A percentile compares a stretch with the other conserved stretches of the same genome.
Conservation (phyloP, 139 green algal genomes). For the Deuterostichococcus epilithicus region DNA sequence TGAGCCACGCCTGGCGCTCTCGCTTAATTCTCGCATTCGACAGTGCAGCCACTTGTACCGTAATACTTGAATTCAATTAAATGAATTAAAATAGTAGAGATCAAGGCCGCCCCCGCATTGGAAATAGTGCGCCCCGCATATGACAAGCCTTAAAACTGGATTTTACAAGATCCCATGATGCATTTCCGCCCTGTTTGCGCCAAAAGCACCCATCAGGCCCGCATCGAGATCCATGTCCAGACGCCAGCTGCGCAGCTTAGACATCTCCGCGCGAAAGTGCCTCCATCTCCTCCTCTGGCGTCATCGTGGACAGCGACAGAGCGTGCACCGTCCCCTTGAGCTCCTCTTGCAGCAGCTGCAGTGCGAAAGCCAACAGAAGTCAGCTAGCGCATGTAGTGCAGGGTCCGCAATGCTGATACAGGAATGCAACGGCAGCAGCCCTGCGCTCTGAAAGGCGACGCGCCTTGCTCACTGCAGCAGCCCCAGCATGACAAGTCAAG, state of each 20-base stretch:
- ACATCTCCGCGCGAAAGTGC: background rate
- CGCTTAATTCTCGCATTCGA: no score
- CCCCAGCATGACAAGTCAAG: background rate
- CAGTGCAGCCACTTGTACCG: no score
- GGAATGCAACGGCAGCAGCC: background rate
- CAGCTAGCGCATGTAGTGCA: background rate
- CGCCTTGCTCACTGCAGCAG: background rate
- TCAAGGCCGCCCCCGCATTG: no score
- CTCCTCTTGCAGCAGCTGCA: slow-evolving; percentile 45
- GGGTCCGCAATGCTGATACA: background rate
- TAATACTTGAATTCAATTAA: no score
- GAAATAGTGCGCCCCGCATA: no score
- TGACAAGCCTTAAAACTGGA: no score
- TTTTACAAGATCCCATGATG: no score
- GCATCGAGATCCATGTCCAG: no score
- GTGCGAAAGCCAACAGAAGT: background rate
- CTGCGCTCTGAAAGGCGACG: background rate
- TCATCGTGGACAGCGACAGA: slow-evolving; percentile 54
- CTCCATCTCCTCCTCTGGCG: slow-evolving; percentile 35
- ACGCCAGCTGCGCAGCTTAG: background rate
- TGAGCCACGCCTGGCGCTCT: no score
- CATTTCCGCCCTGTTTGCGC: no score
- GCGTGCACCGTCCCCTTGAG: slow-evolving; percentile 53
- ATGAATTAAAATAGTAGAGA: no score
- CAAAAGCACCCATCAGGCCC: no score